phyloP scores from a whole-genome alignment of 352 stramenopile species.

The Globisporangium spiculum region DNA sequence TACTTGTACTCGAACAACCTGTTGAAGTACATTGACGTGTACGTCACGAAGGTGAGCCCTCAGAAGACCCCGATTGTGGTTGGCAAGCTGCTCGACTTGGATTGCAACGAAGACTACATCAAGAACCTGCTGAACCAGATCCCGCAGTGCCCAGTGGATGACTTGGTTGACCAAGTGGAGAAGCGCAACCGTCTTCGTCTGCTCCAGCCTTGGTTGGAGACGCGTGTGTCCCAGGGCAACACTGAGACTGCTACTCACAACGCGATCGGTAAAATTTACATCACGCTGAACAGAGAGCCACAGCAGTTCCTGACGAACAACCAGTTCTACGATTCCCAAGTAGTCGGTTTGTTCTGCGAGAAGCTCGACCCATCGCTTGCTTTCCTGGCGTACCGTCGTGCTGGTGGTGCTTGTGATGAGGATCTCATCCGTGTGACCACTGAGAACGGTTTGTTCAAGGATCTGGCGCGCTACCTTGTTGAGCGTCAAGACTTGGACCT shows the following conservation, averaged over 20 bases:
- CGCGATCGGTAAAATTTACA: constrained; percentile 99
- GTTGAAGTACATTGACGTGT: constrained; percentile 99
- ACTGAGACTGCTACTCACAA: constrained; percentile 99
- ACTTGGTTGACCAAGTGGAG: constrained; percentile 98
- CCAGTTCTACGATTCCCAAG: constrained; percentile 99
- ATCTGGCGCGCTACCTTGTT: constrained; percentile 98
- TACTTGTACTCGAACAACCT: constrained; percentile 99
- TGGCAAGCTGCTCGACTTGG: constrained; percentile 97
- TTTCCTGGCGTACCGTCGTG: constrained; percentile 99
- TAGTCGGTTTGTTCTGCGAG: constrained; percentile 99
- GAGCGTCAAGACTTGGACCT: constrained; percentile 98
- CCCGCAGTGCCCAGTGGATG: constrained; percentile 93
- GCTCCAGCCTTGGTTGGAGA: constrained; percentile 99
- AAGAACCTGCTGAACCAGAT: constrained; percentile 99
- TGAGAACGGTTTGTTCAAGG: constrained; percentile 99
- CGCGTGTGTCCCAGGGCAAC: constrained; percentile 97
- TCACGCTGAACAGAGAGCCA: constrained; percentile 99
- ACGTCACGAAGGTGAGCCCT: constrained; percentile 96
- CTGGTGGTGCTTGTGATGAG: constrained; percentile 97
- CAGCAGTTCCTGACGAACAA: constrained; percentile 99
- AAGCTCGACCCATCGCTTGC: constrained; percentile 99
- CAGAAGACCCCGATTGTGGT: constrained; percentile 98
- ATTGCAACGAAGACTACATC: constrained; percentile 99
- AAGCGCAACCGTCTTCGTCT: constrained; percentile 98
- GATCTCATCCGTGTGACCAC: constrained; percentile 99